These are phyloP conservation scores for Monosporascus sp. DNA, from an alignment of 2,329 filamentous ascomycete species.

Conservation along the genomic window DNA sequence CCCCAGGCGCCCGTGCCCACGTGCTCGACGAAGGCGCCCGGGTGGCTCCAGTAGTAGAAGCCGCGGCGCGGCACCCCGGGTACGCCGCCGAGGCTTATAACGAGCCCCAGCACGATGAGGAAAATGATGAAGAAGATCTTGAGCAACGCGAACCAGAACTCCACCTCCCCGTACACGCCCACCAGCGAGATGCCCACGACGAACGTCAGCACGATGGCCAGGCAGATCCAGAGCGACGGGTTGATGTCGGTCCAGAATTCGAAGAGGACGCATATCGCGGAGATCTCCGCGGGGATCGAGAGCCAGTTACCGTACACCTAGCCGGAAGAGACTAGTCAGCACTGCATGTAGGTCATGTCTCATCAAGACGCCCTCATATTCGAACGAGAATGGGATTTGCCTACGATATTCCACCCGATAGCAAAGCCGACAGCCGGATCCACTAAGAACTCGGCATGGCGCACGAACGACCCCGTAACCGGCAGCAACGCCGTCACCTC, in stretches of 20 bases:
- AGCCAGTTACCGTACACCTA: conserved; percentile 48
- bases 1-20: conserved; percentile 54
- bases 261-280: conserved; percentile 57
- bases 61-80: conserved; percentile 55
- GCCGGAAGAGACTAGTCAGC: neutral
- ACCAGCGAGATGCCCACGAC: conserved; percentile 55
- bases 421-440: conserved; percentile 56
- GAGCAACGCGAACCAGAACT: conserved; percentile 46
- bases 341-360: neutral
- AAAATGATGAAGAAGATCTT: conserved; percentile 59
- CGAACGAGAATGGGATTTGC: neutral
- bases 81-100: conserved; percentile 59
- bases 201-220: conserved; percentile 48
- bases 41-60: conserved; percentile 65
- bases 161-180: conserved; percentile 55
- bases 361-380: no score
- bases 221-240: conserved; percentile 45
- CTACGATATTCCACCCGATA: conserved; percentile 43
- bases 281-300: conserved; percentile 55
- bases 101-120: conserved; percentile 55
- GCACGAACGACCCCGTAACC: conserved; percentile 58
- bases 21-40: conserved; percentile 63
- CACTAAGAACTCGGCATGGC: conserved; percentile 55
- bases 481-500: conserved; percentile 57
- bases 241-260: conserved; percentile 58